phyloP scores from a whole-genome alignment of 805 yeast species.

The Starmerella floris region DNA sequence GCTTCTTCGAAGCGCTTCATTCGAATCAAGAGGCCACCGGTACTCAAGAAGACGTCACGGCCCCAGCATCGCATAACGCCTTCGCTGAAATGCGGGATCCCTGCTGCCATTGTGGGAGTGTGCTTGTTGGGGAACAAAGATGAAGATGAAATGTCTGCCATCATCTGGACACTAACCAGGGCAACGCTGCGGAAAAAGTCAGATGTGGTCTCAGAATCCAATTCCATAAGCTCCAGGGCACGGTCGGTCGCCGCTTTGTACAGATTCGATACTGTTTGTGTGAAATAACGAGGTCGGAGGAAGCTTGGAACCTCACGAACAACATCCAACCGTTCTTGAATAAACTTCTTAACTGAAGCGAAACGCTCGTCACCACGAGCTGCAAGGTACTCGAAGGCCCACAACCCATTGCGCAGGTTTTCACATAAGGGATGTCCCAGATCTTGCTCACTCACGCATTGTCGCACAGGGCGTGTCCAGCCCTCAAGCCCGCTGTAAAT shows the following conservation, averaged over 20 bases:
- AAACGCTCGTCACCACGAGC: conserved; percentile 38
- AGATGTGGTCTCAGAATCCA: conserved; percentile 39
- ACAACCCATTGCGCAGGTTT: conserved; percentile 66
- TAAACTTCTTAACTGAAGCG: conserved; percentile 49
- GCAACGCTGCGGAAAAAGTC: conserved; percentile 69
- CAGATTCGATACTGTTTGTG: conserved; percentile 65
- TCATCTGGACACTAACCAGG: conserved; percentile 75
- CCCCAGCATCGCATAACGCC: conserved; percentile 98
- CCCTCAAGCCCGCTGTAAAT: conserved; percentile 90
- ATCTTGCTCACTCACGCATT: conserved; percentile 54
- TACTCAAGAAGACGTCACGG: conserved; percentile 80
- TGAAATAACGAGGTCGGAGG: conserved; percentile 75
- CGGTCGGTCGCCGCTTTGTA: conserved; percentile 68
- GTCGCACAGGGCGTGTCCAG: conserved; percentile 59
- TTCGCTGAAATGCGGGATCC: conserved; percentile 82
- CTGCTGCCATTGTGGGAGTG: conserved; percentile 82
- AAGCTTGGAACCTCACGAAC: conserved; percentile 49
- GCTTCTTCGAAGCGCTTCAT: conserved; percentile 74
- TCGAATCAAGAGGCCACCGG: conserved; percentile 66
- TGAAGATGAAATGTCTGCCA: conserved; percentile 57
- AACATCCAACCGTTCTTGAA: conserved; percentile 42
- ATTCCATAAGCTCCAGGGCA: conserved; percentile 44
- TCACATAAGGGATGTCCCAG: conserved; percentile 73
- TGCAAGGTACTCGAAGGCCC: conserved; percentile 76
- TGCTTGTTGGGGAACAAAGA: conserved; percentile 50